A percentile compares a stretch with the other conserved stretches of the same genome.
Evolutionary conservation across 2,329 filamentous ascomycete species (phyloP).

Genomic region (Emericellopsis atlantica): DNA sequence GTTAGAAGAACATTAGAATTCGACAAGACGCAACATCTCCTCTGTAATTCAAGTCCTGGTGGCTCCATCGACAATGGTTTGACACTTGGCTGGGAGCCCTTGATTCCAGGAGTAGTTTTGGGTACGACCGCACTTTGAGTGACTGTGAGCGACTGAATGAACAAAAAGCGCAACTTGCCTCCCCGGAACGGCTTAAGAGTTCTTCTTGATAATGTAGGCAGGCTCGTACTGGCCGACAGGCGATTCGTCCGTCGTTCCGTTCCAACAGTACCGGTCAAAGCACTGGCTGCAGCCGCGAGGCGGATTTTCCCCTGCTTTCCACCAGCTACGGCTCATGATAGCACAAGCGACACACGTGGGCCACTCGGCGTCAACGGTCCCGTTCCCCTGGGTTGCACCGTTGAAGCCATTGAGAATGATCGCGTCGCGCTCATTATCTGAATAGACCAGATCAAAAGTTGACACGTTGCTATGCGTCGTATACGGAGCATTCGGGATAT

Average conservation of each 20-base stretch:
- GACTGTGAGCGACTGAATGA: too few relatives aligned
- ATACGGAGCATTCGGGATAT: slow-evolving; percentile 63
- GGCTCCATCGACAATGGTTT: too few relatives aligned
- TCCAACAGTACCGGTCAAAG: slow-evolving; percentile 78
- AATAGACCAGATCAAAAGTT: slow-evolving; percentile 55
- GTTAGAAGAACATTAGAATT: too few relatives aligned
- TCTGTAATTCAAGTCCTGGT: too few relatives aligned
- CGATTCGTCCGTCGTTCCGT: slow-evolving; percentile 42
- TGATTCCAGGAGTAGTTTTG: too few relatives aligned
- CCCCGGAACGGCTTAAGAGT: too few relatives aligned
- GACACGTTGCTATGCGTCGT: slow-evolving; percentile 57
- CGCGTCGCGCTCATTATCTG: slow-evolving; percentile 49
- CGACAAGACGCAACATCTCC: too few relatives aligned
- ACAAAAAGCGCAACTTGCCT: too few relatives aligned
- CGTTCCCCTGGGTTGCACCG: slow-evolving; percentile 67
- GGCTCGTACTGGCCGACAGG: not conserved
- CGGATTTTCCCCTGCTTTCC: slow-evolving; percentile 48
- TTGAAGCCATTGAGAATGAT: slow-evolving; percentile 75
- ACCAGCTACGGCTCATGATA: slow-evolving; percentile 57
- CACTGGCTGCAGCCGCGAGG: slow-evolving; percentile 58
- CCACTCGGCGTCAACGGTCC: slow-evolving; percentile 58
- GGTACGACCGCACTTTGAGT: too few relatives aligned
- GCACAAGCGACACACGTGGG: slow-evolving; percentile 70
- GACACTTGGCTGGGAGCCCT: too few relatives aligned
- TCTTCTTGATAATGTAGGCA: not conserved